These are phyloP conservation scores for Sclerotiophoma versabilis DNA, from an alignment of 2,329 filamentous ascomycete species.

Conservation along the genomic window DNA sequence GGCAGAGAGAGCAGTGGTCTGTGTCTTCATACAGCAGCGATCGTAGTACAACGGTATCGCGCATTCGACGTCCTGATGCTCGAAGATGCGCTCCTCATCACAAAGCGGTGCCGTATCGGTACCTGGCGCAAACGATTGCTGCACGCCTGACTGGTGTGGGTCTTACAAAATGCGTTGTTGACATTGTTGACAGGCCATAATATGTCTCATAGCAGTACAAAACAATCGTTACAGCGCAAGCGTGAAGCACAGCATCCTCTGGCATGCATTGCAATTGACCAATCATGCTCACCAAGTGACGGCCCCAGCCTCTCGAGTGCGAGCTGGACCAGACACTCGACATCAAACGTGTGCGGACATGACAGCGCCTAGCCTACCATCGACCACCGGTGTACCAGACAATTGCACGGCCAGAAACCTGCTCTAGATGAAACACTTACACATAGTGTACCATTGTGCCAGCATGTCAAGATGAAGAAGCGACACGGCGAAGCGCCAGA, in stretches of 20 bases:
- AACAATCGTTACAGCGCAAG: not conserved
- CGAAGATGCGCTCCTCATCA: constrained; percentile 3
- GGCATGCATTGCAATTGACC: constrained; percentile 11
- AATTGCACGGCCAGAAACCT: constrained; percentile 4
- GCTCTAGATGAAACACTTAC: constrained; percentile 3
- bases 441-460: constrained; percentile 8
- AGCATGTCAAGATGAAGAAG: not conserved
- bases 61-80: not conserved
- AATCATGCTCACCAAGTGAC: not conserved
- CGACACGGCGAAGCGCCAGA: not conserved
- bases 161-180: constrained; percentile 5
- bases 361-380: constrained; percentile 13
- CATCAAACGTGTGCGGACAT: constrained; percentile 2
- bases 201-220: constrained; percentile 5
- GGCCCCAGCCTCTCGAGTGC: not conserved
- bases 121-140: not conserved
- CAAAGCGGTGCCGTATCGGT: not conserved
- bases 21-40: constrained; percentile 1
- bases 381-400: constrained; percentile 4
- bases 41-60: constrained; percentile 7
- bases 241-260: constrained; percentile 3
- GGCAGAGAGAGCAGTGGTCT: not conserved
- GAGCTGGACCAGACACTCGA: not conserved
- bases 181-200: constrained; percentile 10
- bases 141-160: not conserved